Percentiles rank a stretch among this genome's conserved stretches.
Evolutionary conservation across 2,329 filamentous ascomycete genomes (phyloP).

Genomic region (Penicillium sp.): DNA sequence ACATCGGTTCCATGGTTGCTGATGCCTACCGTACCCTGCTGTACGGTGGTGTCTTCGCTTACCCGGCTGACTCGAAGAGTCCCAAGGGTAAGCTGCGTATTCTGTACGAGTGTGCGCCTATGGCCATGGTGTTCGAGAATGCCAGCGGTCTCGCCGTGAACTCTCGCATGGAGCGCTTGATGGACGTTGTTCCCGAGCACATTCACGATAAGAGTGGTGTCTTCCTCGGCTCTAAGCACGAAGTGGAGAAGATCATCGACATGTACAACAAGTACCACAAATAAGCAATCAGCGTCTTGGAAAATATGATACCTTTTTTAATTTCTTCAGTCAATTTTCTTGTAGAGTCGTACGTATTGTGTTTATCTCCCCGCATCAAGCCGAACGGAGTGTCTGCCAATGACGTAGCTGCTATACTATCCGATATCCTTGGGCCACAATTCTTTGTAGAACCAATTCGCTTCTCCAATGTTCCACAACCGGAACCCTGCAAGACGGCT

Average conservation of each 20-base stretch:
- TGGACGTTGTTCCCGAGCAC: conserved; percentile 83
- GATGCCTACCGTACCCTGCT: conserved; percentile 94
- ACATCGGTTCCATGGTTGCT: conserved; percentile 98
- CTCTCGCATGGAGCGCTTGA: conserved; percentile 86
- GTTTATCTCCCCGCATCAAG: too few relatives aligned
- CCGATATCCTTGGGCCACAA: too few relatives aligned
- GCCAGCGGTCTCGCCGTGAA: conserved; percentile 92
- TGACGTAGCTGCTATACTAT: too few relatives aligned
- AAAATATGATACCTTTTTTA: background rate
- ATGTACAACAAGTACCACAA: conserved; percentile 63
- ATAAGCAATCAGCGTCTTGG: conserved; percentile 17
- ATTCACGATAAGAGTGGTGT: conserved; percentile 97
- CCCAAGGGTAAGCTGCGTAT: conserved; percentile 98
- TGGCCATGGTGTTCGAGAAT: conserved; percentile 99
- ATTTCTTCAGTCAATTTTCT: background rate
- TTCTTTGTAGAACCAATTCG: too few relatives aligned
- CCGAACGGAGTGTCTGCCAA: too few relatives aligned
- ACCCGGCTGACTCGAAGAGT: conserved; percentile 96
- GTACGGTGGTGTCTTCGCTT: conserved; percentile 96
- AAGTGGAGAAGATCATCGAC: conserved; percentile 92
- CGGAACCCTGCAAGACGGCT: too few relatives aligned
- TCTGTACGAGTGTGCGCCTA: conserved; percentile 96
- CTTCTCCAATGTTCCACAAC: too few relatives aligned
- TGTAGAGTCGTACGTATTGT: background rate
- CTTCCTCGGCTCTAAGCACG: conserved; percentile 91